Conservation (phyloP, 2,329 filamentous ascomycete species). For the Thermothelomyces thermophilus region DNA sequence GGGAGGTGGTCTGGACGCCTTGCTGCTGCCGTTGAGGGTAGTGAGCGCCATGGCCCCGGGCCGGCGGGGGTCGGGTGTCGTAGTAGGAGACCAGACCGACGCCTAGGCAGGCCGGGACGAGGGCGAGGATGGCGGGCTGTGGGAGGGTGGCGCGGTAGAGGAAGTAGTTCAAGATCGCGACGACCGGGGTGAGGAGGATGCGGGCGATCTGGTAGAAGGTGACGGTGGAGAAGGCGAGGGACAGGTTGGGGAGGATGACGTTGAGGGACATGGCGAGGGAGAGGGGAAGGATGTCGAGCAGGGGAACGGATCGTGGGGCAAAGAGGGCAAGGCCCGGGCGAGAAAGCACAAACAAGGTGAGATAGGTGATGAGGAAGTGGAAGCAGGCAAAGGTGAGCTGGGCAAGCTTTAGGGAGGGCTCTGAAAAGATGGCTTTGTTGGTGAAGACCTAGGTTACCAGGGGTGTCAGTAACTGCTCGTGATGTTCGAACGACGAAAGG, state of each 20-base stretch:
- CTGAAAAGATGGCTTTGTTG: conserved; percentile 63
- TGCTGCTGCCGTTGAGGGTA: conserved; percentile 27
- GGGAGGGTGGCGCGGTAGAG: conserved; percentile 54
- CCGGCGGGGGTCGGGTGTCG: conserved; percentile 53
- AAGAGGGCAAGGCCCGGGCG: conserved; percentile 54
- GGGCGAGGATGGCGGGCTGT: conserved; percentile 43
- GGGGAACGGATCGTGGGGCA: conserved; percentile 46
- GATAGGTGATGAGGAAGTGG: conserved; percentile 60
- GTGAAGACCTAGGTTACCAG: conserved; percentile 50
- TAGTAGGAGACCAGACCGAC: conserved; percentile 63
- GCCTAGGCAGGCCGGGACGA: conserved; percentile 56
- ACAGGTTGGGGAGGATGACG: conserved; percentile 62
- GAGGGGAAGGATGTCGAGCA: conserved; percentile 56
- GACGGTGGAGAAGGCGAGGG: conserved; percentile 59
- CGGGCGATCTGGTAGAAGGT: conserved; percentile 66
- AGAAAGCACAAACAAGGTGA: conserved; percentile 57
- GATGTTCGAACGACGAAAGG: too few species aligned
- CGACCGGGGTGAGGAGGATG: conserved; percentile 59
- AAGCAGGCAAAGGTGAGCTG: conserved; percentile 62
- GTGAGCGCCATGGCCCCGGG: conserved; percentile 34
- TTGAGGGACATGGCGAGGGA: conserved; percentile 61
- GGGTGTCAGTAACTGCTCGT: conserved; percentile 11
- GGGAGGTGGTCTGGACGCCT: conserved; percentile 43
- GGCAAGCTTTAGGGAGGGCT: conserved; percentile 52
- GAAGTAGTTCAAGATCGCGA: conserved; percentile 58